Conservation (phyloP, 2,329 filamentous ascomycete species). For the Pseudogymnoascus sp. region DNA sequence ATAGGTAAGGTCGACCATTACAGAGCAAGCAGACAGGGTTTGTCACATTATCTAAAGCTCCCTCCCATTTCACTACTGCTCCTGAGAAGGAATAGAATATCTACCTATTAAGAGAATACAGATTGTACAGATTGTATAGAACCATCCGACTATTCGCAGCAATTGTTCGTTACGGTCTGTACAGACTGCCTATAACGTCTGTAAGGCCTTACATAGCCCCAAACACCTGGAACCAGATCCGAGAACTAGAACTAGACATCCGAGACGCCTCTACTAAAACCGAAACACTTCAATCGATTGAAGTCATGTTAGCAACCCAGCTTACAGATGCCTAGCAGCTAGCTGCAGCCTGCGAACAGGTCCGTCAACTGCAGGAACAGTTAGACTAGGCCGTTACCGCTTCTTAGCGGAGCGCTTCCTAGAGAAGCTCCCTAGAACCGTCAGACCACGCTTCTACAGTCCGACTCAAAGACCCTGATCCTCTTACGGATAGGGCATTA, state of each 20-base stretch:
- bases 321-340: not conserved
- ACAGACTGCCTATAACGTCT: not conserved
- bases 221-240: not conserved
- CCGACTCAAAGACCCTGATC: not conserved
- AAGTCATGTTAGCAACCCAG: not conserved
- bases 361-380: not conserved
- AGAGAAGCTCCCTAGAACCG: not conserved
- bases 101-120: too few species aligned
- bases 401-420: too few species aligned
- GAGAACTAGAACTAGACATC: not conserved
- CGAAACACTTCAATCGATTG: not conserved
- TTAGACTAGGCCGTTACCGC: not conserved
- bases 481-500: not conserved
- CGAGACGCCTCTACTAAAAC: not conserved
- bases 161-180: not conserved
- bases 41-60: too few species aligned
- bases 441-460: not conserved
- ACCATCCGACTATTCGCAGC: too few species aligned
- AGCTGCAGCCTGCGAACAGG: not conserved
- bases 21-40: too few species aligned
- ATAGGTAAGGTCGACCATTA: too few species aligned
- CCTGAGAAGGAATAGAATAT: too few species aligned
- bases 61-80: too few species aligned
- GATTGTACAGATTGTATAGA: too few species aligned
- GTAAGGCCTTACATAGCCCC: not conserved